These are phyloP conservation scores for Polyporus tsugae DNA, from an alignment of 1,284 basidiomycete species.

Conservation along the genomic window DNA sequence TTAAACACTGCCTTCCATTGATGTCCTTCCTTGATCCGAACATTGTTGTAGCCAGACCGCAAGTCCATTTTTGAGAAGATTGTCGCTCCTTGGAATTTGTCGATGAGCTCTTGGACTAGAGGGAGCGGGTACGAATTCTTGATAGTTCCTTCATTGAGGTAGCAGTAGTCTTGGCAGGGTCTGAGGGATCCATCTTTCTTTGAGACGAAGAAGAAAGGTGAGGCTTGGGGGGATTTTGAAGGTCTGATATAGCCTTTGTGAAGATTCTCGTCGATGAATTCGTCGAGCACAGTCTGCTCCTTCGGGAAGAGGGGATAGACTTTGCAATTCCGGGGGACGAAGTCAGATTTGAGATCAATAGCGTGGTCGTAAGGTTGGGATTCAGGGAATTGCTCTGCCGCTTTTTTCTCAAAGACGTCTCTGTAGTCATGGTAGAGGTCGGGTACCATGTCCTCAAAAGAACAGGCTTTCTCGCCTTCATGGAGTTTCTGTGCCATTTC, in stretches of 20 bases:
- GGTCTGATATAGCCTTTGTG: slow-evolving; percentile 39
- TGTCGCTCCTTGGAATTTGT: background rate
- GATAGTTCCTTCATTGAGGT: background rate
- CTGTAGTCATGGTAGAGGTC: background rate
- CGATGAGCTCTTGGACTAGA: background rate
- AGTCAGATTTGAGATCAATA: slow-evolving; percentile 32
- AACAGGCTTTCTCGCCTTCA: too few relatives aligned
- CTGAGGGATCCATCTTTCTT: slow-evolving; percentile 35
- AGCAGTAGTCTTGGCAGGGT: slow-evolving; percentile 14
- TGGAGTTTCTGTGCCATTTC: too few relatives aligned
- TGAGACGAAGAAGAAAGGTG: slow-evolving; percentile 37
- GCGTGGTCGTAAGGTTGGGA: slow-evolving; percentile 35
- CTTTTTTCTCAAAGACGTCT: slow-evolving; percentile 33
- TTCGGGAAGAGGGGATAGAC: slow-evolving; percentile 34
- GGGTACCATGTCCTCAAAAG: background rate
- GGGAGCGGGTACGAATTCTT: background rate
- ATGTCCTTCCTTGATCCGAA: slow-evolving; percentile 21
- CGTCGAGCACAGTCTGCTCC: slow-evolving; percentile 34
- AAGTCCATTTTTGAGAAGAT: background rate
- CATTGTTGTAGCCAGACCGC: slow-evolving; percentile 8
- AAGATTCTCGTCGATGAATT: slow-evolving; percentile 40
- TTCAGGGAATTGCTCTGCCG: slow-evolving; percentile 35
- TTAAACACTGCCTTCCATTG: slow-evolving; percentile 31
- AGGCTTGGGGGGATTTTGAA: slow-evolving; percentile 40
- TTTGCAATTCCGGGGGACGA: slow-evolving; percentile 27